A percentile compares a stretch with the other conserved stretches of the same genome.
These are phyloP conservation scores for Pouteria glomerata DNA, from an alignment of 148 eudicot genomes.

Conservation along the genomic window DNA sequence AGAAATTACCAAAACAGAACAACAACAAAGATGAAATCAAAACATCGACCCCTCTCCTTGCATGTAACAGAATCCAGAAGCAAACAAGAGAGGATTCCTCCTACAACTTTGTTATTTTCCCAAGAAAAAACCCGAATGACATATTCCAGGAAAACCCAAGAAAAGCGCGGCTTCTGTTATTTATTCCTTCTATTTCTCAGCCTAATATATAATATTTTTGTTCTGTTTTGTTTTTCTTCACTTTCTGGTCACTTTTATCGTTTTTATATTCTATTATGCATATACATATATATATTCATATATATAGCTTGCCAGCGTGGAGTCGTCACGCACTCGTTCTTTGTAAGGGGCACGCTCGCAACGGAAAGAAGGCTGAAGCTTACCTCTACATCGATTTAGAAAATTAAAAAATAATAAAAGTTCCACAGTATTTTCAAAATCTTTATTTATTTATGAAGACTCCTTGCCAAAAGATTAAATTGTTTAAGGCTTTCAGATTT, in stretches of 20 bases:
- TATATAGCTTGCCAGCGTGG: too few relatives aligned
- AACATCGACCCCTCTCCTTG: too few relatives aligned
- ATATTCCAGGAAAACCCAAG: slow-evolving; percentile 11
- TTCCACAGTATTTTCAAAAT: too few relatives aligned
- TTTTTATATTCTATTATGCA: background rate
- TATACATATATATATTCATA: background rate
- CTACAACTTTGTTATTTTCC: slow-evolving; percentile 2
- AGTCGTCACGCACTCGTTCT: too few relatives aligned
- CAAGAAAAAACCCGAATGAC: background rate
- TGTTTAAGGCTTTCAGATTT: too few relatives aligned
- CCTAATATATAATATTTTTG: too few relatives aligned
- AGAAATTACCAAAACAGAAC: background rate
- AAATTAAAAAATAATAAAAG: too few relatives aligned
- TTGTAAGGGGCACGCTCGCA: too few relatives aligned
- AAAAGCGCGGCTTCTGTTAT: background rate
- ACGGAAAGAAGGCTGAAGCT: too few relatives aligned
- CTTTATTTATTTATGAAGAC: too few relatives aligned
- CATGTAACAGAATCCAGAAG: background rate
- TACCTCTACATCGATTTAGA: too few relatives aligned
- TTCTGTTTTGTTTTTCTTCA: background rate
- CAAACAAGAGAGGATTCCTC: background rate
- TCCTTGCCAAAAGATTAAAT: too few relatives aligned
- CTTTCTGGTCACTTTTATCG: background rate
- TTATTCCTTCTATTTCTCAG: background rate
- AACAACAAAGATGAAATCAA: background rate